Percentiles rank a stretch among this genome's conserved stretches.
Conservation (phyloP, 1,284 basidiomycete species). For the Ceratobasidium sp. region DNA sequence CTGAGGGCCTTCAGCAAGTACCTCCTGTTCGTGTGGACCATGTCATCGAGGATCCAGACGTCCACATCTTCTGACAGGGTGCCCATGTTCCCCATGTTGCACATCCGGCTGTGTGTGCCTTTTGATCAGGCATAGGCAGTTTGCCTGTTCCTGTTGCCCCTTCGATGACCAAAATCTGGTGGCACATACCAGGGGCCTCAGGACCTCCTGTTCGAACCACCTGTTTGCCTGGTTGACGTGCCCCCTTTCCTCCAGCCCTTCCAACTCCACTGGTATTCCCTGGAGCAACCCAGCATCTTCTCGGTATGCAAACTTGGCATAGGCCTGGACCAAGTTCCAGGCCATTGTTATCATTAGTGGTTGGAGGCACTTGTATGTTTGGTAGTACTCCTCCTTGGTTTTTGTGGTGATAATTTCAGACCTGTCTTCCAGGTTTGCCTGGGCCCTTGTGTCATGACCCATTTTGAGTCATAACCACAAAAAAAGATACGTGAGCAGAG, state of each 20-base stretch:
- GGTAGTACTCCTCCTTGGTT: neutral
- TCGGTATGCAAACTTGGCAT: neutral
- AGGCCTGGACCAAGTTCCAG: constrained; percentile 3
- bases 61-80: too few relatives aligned
- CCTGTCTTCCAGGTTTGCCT: neutral
- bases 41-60: too few relatives aligned
- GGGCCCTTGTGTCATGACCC: too few relatives aligned
- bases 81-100: too few relatives aligned
- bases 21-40: too few relatives aligned
- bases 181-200: neutral
- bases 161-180: neutral
- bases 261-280: neutral
- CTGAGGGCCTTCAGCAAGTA: too few relatives aligned
- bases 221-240: neutral
- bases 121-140: neutral
- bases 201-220: neutral
- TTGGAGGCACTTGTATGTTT: neutral
- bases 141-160: neutral
- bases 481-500: too few relatives aligned
- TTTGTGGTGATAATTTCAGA: neutral
- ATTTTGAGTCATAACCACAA: too few relatives aligned
- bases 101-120: constrained; percentile 4
- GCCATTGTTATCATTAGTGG: neutral
- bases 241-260: neutral
- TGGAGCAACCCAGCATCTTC: neutral